phyloP scores from a whole-genome alignment of 139 green algal species.

The Chlorella sp. region DNA sequence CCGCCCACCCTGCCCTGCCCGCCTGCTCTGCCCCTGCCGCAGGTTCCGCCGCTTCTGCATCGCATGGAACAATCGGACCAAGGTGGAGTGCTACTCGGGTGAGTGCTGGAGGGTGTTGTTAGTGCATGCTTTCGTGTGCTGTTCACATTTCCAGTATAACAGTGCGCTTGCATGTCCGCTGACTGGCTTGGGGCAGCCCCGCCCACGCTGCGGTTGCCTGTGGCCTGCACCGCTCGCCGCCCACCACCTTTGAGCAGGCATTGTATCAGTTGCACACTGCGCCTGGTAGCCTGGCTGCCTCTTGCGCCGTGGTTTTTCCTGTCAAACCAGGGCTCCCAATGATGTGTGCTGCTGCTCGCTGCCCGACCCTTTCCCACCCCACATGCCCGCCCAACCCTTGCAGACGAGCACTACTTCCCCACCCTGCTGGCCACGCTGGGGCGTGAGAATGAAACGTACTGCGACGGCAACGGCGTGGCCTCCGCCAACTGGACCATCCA shows the following conservation, averaged over 20 bases:
- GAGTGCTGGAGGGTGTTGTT: neutral
- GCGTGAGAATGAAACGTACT: constrained; percentile 27
- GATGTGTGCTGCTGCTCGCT: too few relatives aligned
- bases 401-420: constrained; percentile 40
- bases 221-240: neutral
- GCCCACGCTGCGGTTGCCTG: too few relatives aligned
- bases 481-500: neutral
- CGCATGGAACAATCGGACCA: neutral
- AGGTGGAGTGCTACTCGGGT: constrained; percentile 15
- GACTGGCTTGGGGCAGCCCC: too few relatives aligned
- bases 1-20: neutral
- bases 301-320: too few relatives aligned
- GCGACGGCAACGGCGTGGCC: neutral
- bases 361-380: too few relatives aligned
- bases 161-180: too few relatives aligned
- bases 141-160: too few relatives aligned
- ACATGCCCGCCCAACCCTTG: neutral
- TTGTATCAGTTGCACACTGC: too few relatives aligned
- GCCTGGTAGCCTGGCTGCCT: too few relatives aligned
- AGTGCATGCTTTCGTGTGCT: too few relatives aligned
- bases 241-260: too few relatives aligned
- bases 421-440: constrained; percentile 35
- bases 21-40: neutral
- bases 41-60: neutral
- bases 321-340: too few relatives aligned